Base-by-base conservation (phyloP, 768 basidiomycete species). In the Trametes cinnabarina region DNA sequence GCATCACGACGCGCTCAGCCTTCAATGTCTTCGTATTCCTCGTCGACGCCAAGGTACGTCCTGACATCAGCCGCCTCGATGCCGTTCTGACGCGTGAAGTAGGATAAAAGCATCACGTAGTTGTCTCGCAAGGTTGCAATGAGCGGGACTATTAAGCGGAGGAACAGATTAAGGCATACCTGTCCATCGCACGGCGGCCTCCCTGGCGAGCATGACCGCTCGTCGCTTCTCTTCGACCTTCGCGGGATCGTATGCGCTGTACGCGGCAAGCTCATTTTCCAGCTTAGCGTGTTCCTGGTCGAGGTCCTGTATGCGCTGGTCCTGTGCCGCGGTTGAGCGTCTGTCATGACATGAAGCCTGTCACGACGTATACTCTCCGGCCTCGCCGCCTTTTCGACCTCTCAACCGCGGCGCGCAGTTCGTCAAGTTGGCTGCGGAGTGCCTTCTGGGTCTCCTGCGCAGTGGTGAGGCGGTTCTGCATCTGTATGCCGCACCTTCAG, bases 151-250 rank as follows among this genome's bases (percentile, higher is more conserved):
- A n/a, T 3, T 4, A 34, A 23, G 15, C 11, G 30, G 30, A 12
- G 30, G 7, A 32, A 12, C 7, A 32, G 6, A 32, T 12, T n/a
- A 34, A 15, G n/a, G 72, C 84, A 55, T 63, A 95, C 94, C 94
- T 34, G 94, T 98, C 90, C 93, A 94, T 14, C 92, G 84, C 22
- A 87, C 69, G 12, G 88, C 83, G 12, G 92, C 93, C 68, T 96
- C 92, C 60, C 88, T 90, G 3, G 90, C 92, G 14, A 94, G 77
- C 49, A 82, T 78, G 10, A 84, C 78, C 0, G 87, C 92, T 46
- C 88, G 75, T 48, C 80, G 84, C 69, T 86, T 88, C 68, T 88
- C 85, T 66, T 94, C 88, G 20, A 94, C 79, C 71, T 85, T 88
- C 43, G 76, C 80, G 0, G 94, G 94, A 72, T 97, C 92, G 53